Evolutionary conservation across 2,329 filamentous ascomycete genomes (phyloP).

Genomic region (Rhynchosporium graminicola): DNA sequence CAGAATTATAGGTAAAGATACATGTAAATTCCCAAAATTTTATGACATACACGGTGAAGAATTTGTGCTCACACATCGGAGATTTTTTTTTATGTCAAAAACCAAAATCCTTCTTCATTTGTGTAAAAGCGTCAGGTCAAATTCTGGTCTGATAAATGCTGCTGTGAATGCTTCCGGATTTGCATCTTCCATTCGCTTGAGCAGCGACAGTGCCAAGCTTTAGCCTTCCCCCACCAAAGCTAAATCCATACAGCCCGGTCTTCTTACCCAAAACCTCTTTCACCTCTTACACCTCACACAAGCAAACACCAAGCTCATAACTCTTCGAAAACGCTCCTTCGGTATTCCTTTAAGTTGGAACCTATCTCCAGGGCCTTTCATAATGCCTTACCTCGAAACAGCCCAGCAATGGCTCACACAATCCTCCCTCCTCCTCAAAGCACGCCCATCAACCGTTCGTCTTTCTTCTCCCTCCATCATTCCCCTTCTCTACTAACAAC

Average conservation of each 20-base stretch:
- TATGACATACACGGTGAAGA: too few species aligned
- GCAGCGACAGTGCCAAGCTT: neutral
- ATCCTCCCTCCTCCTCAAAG: slow-evolving; percentile 81
- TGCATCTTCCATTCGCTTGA: neutral
- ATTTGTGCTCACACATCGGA: too few species aligned
- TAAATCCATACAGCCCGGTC: neutral
- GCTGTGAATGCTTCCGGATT: too few species aligned
- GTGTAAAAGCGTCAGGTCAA: too few species aligned
- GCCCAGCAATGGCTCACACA: slow-evolving; percentile 91
- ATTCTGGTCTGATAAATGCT: too few species aligned
- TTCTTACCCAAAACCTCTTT: neutral
- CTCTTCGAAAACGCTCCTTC: too few species aligned
- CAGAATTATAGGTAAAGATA: too few species aligned
- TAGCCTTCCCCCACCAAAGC: slow-evolving; percentile 5
- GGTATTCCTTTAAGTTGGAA: too few species aligned
- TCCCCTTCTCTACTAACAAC: slow-evolving; percentile 10
- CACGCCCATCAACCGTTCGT: slow-evolving; percentile 79
- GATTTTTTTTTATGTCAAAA: too few species aligned
- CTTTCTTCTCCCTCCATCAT: slow-evolving; percentile 16
- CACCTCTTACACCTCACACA: neutral
- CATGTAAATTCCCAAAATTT: too few species aligned
- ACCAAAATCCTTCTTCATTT: too few species aligned
- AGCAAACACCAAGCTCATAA: neutral
- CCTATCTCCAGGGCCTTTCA: slow-evolving; percentile 25
- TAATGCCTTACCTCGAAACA: slow-evolving; percentile 78